phyloP scores from a whole-genome alignment of 1,139 yeast species.

The Spathaspora sp. region DNA sequence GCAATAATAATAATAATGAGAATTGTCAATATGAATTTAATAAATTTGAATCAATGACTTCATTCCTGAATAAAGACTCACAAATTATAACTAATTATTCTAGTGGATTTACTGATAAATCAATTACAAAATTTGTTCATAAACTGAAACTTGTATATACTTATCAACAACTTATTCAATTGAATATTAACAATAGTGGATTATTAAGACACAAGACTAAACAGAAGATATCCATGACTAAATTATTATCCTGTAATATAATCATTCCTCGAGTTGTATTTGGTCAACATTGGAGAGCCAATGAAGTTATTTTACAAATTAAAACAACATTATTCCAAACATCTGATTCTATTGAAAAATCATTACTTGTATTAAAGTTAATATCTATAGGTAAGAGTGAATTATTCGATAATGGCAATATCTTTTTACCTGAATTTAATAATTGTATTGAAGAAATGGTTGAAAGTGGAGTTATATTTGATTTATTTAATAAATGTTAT shows the following conservation, averaged over 20 bases:
- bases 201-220: conserved; percentile 3
- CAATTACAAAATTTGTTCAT: conserved; percentile 15
- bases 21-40: conserved; percentile 2
- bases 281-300: conserved; percentile 14
- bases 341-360: conserved; percentile 8
- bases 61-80: neutral
- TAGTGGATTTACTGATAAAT: conserved; percentile 15
- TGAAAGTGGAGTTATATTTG: conserved; percentile 28
- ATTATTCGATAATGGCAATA: conserved; percentile 25
- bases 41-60: neutral
- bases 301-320: conserved; percentile 13
- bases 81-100: conserved; percentile 1
- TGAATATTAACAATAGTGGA: neutral
- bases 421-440: conserved; percentile 32
- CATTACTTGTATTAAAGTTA: conserved; percentile 16
- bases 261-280: conserved; percentile 8
- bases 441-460: conserved; percentile 34
- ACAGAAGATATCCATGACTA: conserved; percentile 11
- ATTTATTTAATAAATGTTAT: conserved; percentile 17
- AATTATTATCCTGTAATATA: conserved; percentile 9
- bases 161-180: neutral
- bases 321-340: conserved; percentile 13
- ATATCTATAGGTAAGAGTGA: conserved; percentile 15
- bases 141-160: neutral
- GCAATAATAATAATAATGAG: conserved; percentile 2